Conservation (phyloP, 2,329 filamentous ascomycete genomes). For the Alternaria gaisen region DNA sequence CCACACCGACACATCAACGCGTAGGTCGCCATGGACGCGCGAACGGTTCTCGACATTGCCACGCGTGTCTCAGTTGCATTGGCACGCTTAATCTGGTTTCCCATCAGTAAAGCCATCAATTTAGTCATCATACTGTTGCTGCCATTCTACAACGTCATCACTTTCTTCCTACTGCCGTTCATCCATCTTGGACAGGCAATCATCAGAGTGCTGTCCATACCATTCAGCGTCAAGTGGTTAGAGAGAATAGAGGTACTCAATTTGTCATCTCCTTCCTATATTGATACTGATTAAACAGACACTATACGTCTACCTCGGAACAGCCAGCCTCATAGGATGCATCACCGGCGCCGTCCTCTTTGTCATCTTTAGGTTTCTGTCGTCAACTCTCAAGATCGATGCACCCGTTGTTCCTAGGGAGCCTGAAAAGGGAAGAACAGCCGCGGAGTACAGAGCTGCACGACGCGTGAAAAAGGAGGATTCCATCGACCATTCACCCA, state of each 20-base stretch:
- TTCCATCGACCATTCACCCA: constrained; percentile 24
- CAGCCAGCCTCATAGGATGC: constrained; percentile 73
- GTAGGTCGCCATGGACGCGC: constrained; percentile 34
- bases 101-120: constrained; percentile 51
- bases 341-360: constrained; percentile 68
- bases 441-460: constrained; percentile 40
- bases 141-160: constrained; percentile 59
- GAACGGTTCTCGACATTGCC: constrained; percentile 39
- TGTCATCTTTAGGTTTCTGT: constrained; percentile 64
- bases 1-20: neutral
- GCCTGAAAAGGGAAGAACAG: constrained; percentile 29
- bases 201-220: constrained; percentile 55
- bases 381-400: constrained; percentile 59
- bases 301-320: constrained; percentile 67
- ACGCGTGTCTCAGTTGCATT: constrained; percentile 10
- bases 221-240: constrained; percentile 57
- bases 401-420: constrained; percentile 17
- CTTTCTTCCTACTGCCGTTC: constrained; percentile 62
- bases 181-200: constrained; percentile 56
- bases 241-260: constrained; percentile 64
- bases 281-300: constrained; percentile 46
- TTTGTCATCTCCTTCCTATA: neutral
- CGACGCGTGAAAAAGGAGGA: constrained; percentile 37
- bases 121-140: constrained; percentile 54
- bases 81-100: constrained; percentile 48